Conservation (phyloP, 805 yeast species). For the Kodamaea neixiangensis region DNA sequence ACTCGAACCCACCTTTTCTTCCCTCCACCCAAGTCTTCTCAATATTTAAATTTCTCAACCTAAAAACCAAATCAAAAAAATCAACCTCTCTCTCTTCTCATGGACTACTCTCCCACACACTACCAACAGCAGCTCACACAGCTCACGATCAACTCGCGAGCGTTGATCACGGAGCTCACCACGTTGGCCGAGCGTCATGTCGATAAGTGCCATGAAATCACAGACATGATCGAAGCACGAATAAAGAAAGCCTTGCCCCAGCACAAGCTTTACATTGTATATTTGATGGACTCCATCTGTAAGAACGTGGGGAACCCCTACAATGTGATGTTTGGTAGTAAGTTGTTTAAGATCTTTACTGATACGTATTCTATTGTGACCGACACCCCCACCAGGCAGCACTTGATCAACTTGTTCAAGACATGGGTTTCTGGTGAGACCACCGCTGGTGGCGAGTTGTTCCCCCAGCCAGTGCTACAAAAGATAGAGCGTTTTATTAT, state of each 20-base stretch:
- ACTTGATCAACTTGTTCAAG: slow-evolving; percentile 40
- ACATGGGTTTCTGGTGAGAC: slow-evolving; percentile 42
- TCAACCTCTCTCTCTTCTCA: background rate
- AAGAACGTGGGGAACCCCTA: slow-evolving; percentile 47
- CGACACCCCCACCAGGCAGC: slow-evolving; percentile 41
- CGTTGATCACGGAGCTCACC: slow-evolving; percentile 41
- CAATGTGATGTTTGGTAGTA: slow-evolving; percentile 37
- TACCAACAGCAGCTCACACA: slow-evolving; percentile 33
- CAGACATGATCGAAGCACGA: slow-evolving; percentile 35
- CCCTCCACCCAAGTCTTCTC: background rate
- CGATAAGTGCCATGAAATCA: slow-evolving; percentile 35
- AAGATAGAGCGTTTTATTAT: slow-evolving; percentile 42
- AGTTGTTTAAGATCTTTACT: slow-evolving; percentile 36
- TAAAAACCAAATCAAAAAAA: background rate
- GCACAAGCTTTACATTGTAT: slow-evolving; percentile 35
- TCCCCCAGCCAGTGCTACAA: slow-evolving; percentile 29
- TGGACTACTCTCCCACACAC: slow-evolving; percentile 11
- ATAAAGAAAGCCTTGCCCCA: slow-evolving; percentile 40
- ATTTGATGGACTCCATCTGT: slow-evolving; percentile 43
- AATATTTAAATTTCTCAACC: background rate
- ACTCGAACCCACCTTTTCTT: background rate
- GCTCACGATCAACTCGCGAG: slow-evolving; percentile 39
- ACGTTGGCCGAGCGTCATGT: slow-evolving; percentile 35
- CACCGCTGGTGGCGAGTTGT: slow-evolving; percentile 34
- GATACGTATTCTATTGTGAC: slow-evolving; percentile 42